Conservation (phyloP, 2,329 filamentous ascomycete genomes). For the Sphaerulina vaccinii region DNA sequence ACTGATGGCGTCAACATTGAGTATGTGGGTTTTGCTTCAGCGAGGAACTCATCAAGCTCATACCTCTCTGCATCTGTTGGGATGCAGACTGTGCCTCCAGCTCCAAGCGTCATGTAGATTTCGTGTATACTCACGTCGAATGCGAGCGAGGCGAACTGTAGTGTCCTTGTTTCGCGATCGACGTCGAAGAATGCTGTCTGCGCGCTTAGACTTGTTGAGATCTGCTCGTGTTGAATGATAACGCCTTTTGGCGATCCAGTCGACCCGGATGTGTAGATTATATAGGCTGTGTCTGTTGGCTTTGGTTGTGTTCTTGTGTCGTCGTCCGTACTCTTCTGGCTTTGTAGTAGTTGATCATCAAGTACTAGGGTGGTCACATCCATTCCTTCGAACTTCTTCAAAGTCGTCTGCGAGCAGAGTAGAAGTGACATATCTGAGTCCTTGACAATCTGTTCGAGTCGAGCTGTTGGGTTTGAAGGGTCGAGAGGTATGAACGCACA, state of each 20-base stretch:
- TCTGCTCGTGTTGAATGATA: constrained; percentile 1
- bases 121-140: constrained; percentile 21
- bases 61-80: constrained; percentile 27
- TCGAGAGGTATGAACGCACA: background rate
- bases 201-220: background rate
- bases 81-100: constrained; percentile 19
- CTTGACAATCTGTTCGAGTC: background rate
- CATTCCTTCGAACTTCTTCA: too few species aligned
- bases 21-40: background rate
- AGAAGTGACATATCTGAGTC: background rate
- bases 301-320: background rate
- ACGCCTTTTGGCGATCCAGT: constrained; percentile 17
- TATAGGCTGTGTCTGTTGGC: background rate
- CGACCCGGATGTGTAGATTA: constrained; percentile 13
- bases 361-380: background rate
- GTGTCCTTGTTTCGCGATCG: background rate
- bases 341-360: background rate
- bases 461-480: background rate
- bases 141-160: constrained; percentile 20
- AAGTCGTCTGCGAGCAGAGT: background rate
- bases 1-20: background rate
- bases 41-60: too few species aligned
- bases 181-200: background rate
- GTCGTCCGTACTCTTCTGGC: background rate
- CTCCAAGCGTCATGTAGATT: constrained; percentile 13